Evolutionary conservation across 805 yeast species (phyloP).

Genomic region (Myxozyma vanderwaltii): DNA sequence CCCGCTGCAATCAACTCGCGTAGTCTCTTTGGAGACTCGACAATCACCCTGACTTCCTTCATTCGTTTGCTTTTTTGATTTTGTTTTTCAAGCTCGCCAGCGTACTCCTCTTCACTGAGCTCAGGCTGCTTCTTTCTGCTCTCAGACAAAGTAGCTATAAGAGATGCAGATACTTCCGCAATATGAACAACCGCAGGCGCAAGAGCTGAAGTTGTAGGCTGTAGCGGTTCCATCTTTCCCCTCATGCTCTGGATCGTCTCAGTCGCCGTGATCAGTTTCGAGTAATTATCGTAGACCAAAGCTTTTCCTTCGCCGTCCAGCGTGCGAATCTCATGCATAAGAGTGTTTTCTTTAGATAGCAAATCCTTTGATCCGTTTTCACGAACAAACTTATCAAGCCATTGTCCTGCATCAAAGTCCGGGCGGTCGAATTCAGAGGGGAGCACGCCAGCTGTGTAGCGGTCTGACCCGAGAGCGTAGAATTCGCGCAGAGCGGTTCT

Average conservation of each 20-base stretch:
- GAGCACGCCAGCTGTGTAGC: conserved; percentile 25
- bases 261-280: conserved; percentile 35
- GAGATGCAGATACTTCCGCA: conserved; percentile 31
- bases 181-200: conserved; percentile 33
- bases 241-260: conserved; percentile 34
- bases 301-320: conserved; percentile 38
- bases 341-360: conserved; percentile 21
- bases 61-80: neutral
- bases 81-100: neutral
- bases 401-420: conserved; percentile 25
- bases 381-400: conserved; percentile 27
- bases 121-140: conserved; percentile 5
- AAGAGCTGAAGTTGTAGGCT: conserved; percentile 31
- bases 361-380: conserved; percentile 19
- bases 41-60: conserved; percentile 6
- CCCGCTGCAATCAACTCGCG: conserved; percentile 10
- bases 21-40: conserved; percentile 21
- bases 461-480: conserved; percentile 32
- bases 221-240: conserved; percentile 31
- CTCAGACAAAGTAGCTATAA: conserved; percentile 25
- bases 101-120: no score
- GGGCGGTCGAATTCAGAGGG: conserved; percentile 32
- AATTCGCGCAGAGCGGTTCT: conserved; percentile 36
- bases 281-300: conserved; percentile 37
- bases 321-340: conserved; percentile 34